Evolutionary conservation across 2,329 filamentous ascomycete genomes (phyloP).

Genomic region (Penicillium hesseltinei): DNA sequence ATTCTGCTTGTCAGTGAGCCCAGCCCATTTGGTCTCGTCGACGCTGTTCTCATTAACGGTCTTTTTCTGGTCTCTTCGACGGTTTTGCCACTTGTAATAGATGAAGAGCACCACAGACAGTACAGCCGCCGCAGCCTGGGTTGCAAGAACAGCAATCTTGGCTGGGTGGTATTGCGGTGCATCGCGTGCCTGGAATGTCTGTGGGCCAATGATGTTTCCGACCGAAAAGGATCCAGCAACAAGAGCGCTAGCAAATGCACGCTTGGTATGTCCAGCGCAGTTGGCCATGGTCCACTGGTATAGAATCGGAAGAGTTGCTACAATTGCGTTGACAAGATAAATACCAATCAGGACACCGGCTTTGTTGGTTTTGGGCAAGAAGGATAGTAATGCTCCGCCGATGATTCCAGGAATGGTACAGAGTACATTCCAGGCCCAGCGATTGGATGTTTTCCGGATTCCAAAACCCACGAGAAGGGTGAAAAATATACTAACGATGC

Average conservation of each 20-base stretch:
- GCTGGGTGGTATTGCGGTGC: constrained; percentile 45
- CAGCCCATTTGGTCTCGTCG: constrained; percentile 31
- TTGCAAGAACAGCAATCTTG: constrained; percentile 44
- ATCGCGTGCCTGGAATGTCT: constrained; percentile 46
- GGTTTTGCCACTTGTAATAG: constrained; percentile 35
- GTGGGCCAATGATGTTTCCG: constrained; percentile 49
- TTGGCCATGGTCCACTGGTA: constrained; percentile 50
- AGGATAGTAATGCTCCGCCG: constrained; percentile 42
- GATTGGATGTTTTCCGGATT: constrained; percentile 40
- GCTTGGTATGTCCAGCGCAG: constrained; percentile 52
- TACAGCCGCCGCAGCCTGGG: constrained; percentile 32
- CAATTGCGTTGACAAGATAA: constrained; percentile 47
- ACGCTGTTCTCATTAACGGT: constrained; percentile 17
- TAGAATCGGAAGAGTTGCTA: constrained; percentile 46
- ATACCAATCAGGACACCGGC: constrained; percentile 45
- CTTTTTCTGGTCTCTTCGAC: constrained; percentile 21
- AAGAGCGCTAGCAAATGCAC: constrained; percentile 48
- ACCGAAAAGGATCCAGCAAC: constrained; percentile 46
- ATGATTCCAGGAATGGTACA: constrained; percentile 50
- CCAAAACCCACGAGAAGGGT: constrained; percentile 42
- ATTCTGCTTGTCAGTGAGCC: constrained; percentile 38
- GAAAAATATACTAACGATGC: constrained; percentile 43
- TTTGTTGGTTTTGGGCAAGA: constrained; percentile 40
- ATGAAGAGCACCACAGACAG: constrained; percentile 29
- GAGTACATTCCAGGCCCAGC: constrained; percentile 44